A percentile compares a stretch with the other conserved stretches of the same genome.
These are phyloP conservation scores for Lentinus polychrous DNA, from an alignment of 1,284 basidiomycete species.

Conservation along the genomic window DNA sequence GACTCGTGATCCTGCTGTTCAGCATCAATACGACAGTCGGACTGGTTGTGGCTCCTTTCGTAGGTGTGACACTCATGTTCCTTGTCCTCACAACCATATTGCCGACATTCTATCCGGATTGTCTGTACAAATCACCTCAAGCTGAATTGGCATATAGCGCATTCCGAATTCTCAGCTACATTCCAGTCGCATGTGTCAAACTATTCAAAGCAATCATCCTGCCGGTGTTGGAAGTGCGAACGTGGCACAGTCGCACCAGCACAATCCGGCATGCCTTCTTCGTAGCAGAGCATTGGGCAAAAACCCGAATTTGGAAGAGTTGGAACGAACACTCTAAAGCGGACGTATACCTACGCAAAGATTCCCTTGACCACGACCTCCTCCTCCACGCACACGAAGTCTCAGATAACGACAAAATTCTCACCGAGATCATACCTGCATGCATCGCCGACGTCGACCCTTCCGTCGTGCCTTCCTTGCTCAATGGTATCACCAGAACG, in stretches of 20 bases:
- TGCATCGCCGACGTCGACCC: not conserved
- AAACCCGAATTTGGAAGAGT: no score
- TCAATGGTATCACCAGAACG: not conserved
- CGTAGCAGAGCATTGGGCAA: no score
- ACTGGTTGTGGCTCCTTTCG: slow-evolving; percentile 3
- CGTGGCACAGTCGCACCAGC: no score
- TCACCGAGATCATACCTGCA: not conserved
- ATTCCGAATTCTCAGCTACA: no score
- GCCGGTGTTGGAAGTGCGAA: no score
- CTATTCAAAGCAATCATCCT: no score
- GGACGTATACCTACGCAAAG: not conserved
- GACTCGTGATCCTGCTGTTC: slow-evolving; percentile 12
- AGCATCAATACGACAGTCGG: slow-evolving; percentile 9
- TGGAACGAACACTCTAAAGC: no score
- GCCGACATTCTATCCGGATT: slow-evolving; percentile 9
- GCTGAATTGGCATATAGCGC: no score
- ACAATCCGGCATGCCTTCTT: no score
- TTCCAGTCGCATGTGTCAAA: no score
- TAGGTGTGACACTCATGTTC: slow-evolving; percentile 2
- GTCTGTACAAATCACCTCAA: slow-evolving; percentile 10
- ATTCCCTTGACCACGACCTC: not conserved
- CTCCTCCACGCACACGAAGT: not conserved
- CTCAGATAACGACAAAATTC: not conserved
- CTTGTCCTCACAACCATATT: slow-evolving; percentile 2
- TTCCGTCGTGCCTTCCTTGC: not conserved